phyloP scores from a whole-genome alignment of 78 protist genomes.

The Isochrysis galbana region DNA sequence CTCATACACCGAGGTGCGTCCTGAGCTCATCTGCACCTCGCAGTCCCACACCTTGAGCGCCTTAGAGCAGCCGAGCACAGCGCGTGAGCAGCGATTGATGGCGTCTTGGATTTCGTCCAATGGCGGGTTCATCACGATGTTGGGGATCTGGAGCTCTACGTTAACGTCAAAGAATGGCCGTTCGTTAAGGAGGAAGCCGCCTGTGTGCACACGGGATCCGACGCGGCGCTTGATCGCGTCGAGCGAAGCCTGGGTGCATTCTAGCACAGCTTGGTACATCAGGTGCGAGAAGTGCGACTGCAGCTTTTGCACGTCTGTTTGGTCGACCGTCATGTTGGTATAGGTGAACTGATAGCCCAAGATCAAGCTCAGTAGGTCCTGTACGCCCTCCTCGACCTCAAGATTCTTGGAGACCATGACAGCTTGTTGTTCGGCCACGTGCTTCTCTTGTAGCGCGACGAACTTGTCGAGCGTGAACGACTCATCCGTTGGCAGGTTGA shows the following conservation, averaged over 20 bases:
- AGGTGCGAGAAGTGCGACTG: too few relatives aligned
- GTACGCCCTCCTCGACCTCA: conserved; percentile 14
- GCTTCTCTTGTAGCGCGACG: conserved; percentile 11
- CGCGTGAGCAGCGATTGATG: conserved; percentile 53
- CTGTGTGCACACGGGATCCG: conserved; percentile 38
- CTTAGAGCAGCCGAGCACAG: conserved; percentile 43
- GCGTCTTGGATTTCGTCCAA: conserved; percentile 63
- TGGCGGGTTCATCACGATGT: conserved; percentile 55
- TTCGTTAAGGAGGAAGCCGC: conserved; percentile 37
- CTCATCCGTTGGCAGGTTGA: not conserved
- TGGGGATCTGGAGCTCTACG: conserved; percentile 60
- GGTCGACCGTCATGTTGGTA: not conserved
- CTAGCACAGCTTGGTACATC: conserved; percentile 58
- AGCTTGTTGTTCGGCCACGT: not conserved
- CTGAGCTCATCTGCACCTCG: not conserved
- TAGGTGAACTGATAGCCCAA: conserved; percentile 27
- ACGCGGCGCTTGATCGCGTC: conserved; percentile 55
- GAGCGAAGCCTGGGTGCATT: conserved; percentile 50
- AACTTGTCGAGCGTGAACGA: conserved; percentile 1
- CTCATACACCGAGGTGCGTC: not conserved
- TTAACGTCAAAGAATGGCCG: conserved; percentile 63
- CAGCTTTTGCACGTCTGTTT: conserved; percentile 4
- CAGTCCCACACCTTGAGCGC: conserved; percentile 36
- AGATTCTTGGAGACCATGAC: conserved; percentile 2
- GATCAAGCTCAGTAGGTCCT: conserved; percentile 25